A percentile compares a stretch with the other conserved stretches of the same genome.
Evolutionary conservation across 257 asterid species (phyloP).

Genomic region (Solanum etuberosum): DNA sequence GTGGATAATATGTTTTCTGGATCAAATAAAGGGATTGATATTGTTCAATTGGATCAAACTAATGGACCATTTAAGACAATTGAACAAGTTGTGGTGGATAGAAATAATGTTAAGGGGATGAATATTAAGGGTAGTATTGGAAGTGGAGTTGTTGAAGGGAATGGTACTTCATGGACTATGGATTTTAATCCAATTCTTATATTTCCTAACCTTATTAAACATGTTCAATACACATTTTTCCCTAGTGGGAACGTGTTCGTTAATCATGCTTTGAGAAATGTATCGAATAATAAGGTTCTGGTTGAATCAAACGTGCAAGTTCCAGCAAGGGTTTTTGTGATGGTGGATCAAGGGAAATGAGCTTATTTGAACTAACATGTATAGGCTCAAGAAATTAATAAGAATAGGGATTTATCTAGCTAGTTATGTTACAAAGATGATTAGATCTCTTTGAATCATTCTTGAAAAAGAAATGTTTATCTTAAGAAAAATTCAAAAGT

Average conservation of each 20-base stretch:
- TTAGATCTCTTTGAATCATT: not conserved
- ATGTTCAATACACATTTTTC: slow-evolving; percentile 55
- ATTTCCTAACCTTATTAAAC: slow-evolving; percentile 42
- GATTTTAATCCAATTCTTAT: slow-evolving; percentile 54
- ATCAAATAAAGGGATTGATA: slow-evolving; percentile 36
- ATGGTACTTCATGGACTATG: slow-evolving; percentile 49
- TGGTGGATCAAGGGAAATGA: slow-evolving; percentile 57
- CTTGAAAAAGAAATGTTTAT: not conserved
- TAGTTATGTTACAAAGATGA: not conserved
- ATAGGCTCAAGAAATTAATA: not conserved
- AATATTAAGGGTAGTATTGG: slow-evolving; percentile 51
- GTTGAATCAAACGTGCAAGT: slow-evolving; percentile 41
- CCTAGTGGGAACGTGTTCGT: slow-evolving; percentile 33
- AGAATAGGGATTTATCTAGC: not conserved
- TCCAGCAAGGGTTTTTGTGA: slow-evolving; percentile 43
- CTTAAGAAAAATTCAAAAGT: not conserved
- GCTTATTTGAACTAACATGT: not conserved
- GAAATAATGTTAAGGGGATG: slow-evolving; percentile 63
- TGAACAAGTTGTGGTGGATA: slow-evolving; percentile 55
- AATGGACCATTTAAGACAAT: slow-evolving; percentile 32
- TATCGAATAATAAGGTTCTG: slow-evolving; percentile 41
- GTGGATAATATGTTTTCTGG: slow-evolving; percentile 80
- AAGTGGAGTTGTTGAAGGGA: slow-evolving; percentile 34
- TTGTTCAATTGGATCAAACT: slow-evolving; percentile 44
- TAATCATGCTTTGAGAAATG: slow-evolving; percentile 41